Base-by-base conservation (phyloP, 2,329 filamentous ascomycete species). In the Paraphoma sp. region DNA sequence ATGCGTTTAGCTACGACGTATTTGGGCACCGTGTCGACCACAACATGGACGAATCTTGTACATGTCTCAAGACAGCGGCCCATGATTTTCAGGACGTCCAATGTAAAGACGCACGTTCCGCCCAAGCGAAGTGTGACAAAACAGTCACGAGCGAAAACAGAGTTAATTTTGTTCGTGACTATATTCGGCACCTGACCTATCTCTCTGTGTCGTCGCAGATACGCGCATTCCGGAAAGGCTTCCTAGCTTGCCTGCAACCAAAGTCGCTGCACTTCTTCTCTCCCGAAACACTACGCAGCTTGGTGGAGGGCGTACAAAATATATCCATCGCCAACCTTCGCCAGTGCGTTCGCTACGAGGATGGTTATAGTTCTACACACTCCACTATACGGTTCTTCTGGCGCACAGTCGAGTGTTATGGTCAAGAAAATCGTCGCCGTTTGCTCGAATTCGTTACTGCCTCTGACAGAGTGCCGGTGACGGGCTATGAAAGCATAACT, bases 391-490 rank as follows among this genome's bases (percentile, higher is more conserved):
- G 82, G 23, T 86, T 90, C 64, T 98, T 99, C 74, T 99, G 95
- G 95, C 83, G 83, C 11, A 84, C 97, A 7, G 90, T 97, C 1
- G 84, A 84, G 62, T 76, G 74, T 36, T 95, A 86, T 70, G 83
- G 87, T 56, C 83, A 89, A 14, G 82, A 84, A 44, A 89, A 93
- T 82, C 89, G 89, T 76, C 85, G 87, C 50, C 87, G 86, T 67
- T 79, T 99, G 33, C 82, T 99, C 31, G 93, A 97, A 74, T 99
- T 99, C 70, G 93, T 99, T 30, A 99, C 95, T 12, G 94, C 94
- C 0, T 94, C 89, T 67, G 93, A 97, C 71, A 86, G 95, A 2
- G 86, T 98, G 1, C 95, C 95, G 0, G 91, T 97, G 0, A 93
- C 91, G 17, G 95, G 95, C 2, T 87, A 93, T 70, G 85, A 86